These are phyloP conservation scores for Exophiala viscosa DNA, from an alignment of 2,329 filamentous ascomycete species.

Conservation along the genomic window DNA sequence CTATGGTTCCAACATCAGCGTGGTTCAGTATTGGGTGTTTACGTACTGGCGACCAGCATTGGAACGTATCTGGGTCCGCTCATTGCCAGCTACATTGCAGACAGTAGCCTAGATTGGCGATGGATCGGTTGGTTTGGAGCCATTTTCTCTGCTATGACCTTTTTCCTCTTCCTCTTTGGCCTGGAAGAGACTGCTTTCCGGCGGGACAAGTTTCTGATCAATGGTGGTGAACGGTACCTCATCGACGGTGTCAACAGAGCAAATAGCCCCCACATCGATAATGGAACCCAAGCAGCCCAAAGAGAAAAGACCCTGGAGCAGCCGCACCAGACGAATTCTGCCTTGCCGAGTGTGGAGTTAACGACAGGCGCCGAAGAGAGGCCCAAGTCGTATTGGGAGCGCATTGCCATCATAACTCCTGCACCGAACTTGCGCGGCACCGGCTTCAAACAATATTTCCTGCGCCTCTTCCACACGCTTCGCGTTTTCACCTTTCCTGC, in stretches of 20 bases:
- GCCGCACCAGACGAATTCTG: slow-evolving; percentile 1
- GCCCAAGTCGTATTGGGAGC: slow-evolving; percentile 52
- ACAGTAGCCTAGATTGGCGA: slow-evolving; percentile 48
- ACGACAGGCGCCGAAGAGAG: slow-evolving; percentile 23
- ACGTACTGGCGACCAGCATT: slow-evolving; percentile 54
- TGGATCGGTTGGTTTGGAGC: slow-evolving; percentile 54
- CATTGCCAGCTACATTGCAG: slow-evolving; percentile 51
- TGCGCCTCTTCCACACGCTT: slow-evolving; percentile 53
- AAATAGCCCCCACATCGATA: slow-evolving; percentile 7
- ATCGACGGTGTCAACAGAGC: slow-evolving; percentile 18
- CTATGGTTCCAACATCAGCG: slow-evolving; percentile 58
- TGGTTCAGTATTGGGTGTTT: slow-evolving; percentile 53
- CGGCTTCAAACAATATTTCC: slow-evolving; percentile 53
- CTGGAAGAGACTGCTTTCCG: slow-evolving; percentile 48
- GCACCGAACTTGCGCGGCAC: slow-evolving; percentile 53
- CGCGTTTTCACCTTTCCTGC: slow-evolving; percentile 58
- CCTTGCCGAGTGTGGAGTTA: slow-evolving; percentile 13
- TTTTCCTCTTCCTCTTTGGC: slow-evolving; percentile 50
- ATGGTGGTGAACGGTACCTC: slow-evolving; percentile 19
- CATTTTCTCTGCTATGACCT: slow-evolving; percentile 47
- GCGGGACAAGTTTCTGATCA: slow-evolving; percentile 20
- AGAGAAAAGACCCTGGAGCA: slow-evolving; percentile 10
- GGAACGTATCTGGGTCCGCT: slow-evolving; percentile 56
- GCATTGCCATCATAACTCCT: slow-evolving; percentile 55
- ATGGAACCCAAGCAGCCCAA: neutral